Base-by-base conservation (phyloP, 2,329 filamentous ascomycete species). In the Pseudogymnoascus verrucosus region DNA sequence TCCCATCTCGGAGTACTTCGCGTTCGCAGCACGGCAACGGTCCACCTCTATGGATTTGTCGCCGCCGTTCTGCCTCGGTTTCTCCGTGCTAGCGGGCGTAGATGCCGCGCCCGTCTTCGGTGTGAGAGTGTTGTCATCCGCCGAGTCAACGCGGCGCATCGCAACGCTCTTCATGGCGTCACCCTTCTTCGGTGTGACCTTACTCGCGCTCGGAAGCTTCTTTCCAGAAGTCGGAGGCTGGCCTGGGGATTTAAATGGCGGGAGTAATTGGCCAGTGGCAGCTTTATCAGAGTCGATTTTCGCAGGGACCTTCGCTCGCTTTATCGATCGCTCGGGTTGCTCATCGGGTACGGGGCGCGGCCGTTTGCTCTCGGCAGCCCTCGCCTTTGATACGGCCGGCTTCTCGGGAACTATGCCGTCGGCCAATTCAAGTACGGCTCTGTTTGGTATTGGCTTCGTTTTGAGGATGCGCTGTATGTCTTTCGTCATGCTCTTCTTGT, bases 111-210 rank as follows among this genome's bases (percentile, higher is more conserved):
- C 68, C 16, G 68, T 67, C 47, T 73, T 66, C 63, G 77, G 76
- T 4, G 76, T 77, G 23, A 72, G 76, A 23, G 71, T 74, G 67
- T 79, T 76, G 37, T 70, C 71, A 62, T 78, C 76, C 11, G 67
- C 70, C 5, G 74, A 75, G 65, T 77, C 76, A 11, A 72, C 70
- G 51, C 73, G 71, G 40, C 74, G 74, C 68, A 73, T 71, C 51
- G 68, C 63, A 5, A 68, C 66, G 68, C 67, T 65, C 74, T 77
- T 65, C 51, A 64, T 60, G 12, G 64, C 21, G 12, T 69, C 23
- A 23, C 76, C 75, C 66, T 76, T 77, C 37, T 74, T 72, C 2
- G 78, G 75, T 1, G 77, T 77, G 6, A 74, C 71, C n/a, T 57
- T 57, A 12, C 26, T 57, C 4, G 47, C 47, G 47, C 47, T 19